Evolutionary conservation across 495 filamentous ascomycete species (phyloP).

Genomic region (Xylaria curta): DNA sequence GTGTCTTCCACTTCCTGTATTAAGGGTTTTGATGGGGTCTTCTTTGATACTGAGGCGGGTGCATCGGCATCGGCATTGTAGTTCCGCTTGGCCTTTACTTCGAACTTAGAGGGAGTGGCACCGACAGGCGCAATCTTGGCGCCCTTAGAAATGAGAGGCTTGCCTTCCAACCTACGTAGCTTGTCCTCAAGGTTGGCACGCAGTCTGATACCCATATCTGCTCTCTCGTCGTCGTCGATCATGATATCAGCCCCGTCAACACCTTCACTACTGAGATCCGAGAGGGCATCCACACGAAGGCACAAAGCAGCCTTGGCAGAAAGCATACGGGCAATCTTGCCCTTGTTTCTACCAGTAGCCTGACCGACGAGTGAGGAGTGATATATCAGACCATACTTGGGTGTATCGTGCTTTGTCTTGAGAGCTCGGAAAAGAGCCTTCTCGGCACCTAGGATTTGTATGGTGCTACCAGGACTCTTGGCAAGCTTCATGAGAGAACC

Average conservation of each 20-base stretch:
- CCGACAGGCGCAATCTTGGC: constrained; percentile 78
- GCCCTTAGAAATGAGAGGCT: constrained; percentile 79
- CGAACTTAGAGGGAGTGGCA: constrained; percentile 76
- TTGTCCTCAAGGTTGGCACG: constrained; percentile 84
- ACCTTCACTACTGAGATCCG: constrained; percentile 70
- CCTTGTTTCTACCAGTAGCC: constrained; percentile 97
- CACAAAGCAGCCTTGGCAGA: constrained; percentile 91
- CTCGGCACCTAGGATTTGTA: constrained; percentile 98
- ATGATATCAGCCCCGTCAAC: constrained; percentile 65
- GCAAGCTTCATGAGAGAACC: constrained; percentile 94
- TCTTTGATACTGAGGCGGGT: constrained; percentile 70
- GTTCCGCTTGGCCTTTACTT: constrained; percentile 90
- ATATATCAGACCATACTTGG: constrained; percentile 99
- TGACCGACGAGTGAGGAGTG: constrained; percentile 97
- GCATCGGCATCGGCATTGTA: constrained; percentile 97
- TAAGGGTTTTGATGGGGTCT: constrained; percentile 60
- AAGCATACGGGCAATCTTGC: constrained; percentile 96
- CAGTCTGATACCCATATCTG: constrained; percentile 73
- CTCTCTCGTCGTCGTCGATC: constrained; percentile 85
- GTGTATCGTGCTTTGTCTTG: constrained; percentile 99
- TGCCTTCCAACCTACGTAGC: constrained; percentile 85
- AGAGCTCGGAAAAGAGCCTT: constrained; percentile 98
- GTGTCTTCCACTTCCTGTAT: constrained; percentile 64
- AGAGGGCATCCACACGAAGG: constrained; percentile 89
- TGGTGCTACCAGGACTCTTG: constrained; percentile 93